These are phyloP conservation scores for Amylocarpus encephaloides DNA, from an alignment of 2,329 filamentous ascomycete species.

Conservation along the genomic window DNA sequence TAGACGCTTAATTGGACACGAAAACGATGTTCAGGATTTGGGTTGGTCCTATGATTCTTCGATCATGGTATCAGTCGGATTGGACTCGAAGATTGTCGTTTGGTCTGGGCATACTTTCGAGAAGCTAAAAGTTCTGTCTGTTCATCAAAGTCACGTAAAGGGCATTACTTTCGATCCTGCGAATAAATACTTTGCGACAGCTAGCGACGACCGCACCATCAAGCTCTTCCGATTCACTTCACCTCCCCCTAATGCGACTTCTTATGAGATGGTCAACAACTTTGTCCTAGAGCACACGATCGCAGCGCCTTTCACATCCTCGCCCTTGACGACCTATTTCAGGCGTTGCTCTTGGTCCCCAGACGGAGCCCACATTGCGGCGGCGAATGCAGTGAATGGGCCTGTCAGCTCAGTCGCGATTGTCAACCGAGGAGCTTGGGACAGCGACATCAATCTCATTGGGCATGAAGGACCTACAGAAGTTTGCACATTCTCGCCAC, in stretches of 20 bases:
- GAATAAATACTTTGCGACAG: slow-evolving; percentile 98
- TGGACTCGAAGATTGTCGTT: slow-evolving; percentile 96
- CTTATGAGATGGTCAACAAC: slow-evolving; percentile 94
- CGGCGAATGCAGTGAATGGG: slow-evolving; percentile 93
- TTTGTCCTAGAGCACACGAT: slow-evolving; percentile 95
- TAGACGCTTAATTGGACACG: slow-evolving; percentile 87
- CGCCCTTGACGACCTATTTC: slow-evolving; percentile 94
- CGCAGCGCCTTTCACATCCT: slow-evolving; percentile 77
- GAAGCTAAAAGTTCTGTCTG: slow-evolving; percentile 87
- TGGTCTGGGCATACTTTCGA: slow-evolving; percentile 99
- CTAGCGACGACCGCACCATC: slow-evolving; percentile 93
- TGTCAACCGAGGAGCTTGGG: slow-evolving; percentile 86
- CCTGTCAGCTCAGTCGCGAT: slow-evolving; percentile 97
- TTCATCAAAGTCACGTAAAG: slow-evolving; percentile 97
- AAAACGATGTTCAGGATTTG: slow-evolving; percentile 97
- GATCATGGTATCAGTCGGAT: slow-evolving; percentile 86
- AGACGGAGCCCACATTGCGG: slow-evolving; percentile 93
- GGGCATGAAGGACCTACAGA: slow-evolving; percentile 96
- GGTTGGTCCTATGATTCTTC: slow-evolving; percentile 97
- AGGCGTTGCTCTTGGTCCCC: slow-evolving; percentile 95
- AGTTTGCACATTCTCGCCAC: slow-evolving; percentile 93
- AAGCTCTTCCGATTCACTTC: slow-evolving; percentile 95
- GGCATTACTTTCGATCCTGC: slow-evolving; percentile 97
- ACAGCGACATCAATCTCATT: slow-evolving; percentile 94
- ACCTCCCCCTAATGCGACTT: slow-evolving; percentile 81